Base-by-base conservation (phyloP, 2,329 filamentous ascomycete genomes). In the Parafenestella ontariensis region DNA sequence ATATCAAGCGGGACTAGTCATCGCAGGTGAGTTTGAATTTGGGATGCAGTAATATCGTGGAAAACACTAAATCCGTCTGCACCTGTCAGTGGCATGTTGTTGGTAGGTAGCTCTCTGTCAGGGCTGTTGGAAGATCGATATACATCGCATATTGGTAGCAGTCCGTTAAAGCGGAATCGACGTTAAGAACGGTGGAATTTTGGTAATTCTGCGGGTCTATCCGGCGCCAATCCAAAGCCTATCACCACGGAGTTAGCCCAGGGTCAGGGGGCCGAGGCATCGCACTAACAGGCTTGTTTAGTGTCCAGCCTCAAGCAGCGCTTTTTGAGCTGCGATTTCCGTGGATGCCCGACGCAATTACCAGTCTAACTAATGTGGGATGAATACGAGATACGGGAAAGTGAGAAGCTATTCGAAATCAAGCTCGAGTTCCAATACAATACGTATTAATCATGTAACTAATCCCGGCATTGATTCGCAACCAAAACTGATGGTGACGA, bases 1-100 rank as follows among this genome's bases (percentile, higher is more conserved):
- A 29, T 44, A 47, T 46, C 41, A 49, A 40, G 42, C 52, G 49
- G 49, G 29, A n/a, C 53, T 37, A 58, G 9, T 52, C 23, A 54
- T 40, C 26, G 46, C 7, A 31, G n/a, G 23, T n/a, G 15, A 34
- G 13, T 7, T 17, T 21, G 33, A 46, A 31, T 20, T 36, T 51
- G 33, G 17, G 37, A 20, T 41, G 2, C 31, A 37, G 6, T 24
- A 49, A 24, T n/a, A 34, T 36, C 4, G 3, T 2, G 9, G 13
- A 17, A 3, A 43, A 15, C 17, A 18, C 15, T n/a, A 28, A 26
- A 18, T 13, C 10, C 15, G n/a, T 29, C 11, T 29, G 3, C 11
- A 43, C 21, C 9, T 18, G 37, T 40, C 3, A n/a, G 5, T 40
- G 2, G 18, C 36, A 42, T 15, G 10, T 29, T 31, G 11, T 28